These are phyloP conservation scores for Cryptosporidium felis DNA, from an alignment of 169 alveolate genomes.

Conservation along the genomic window DNA sequence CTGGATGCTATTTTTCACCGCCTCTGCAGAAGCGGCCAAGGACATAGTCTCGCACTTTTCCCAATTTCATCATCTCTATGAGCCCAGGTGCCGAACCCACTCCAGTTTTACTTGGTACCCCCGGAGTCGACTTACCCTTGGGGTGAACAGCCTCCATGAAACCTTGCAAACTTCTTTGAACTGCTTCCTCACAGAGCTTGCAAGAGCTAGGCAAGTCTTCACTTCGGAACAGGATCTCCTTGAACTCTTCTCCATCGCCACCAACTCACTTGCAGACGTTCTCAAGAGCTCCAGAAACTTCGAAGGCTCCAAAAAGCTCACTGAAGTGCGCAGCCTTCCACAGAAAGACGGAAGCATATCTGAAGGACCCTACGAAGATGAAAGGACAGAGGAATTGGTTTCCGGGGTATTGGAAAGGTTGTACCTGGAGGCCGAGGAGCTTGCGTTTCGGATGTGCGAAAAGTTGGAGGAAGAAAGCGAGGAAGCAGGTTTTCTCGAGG, in stretches of 20 bases:
- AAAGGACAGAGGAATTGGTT: background rate
- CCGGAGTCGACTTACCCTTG: background rate
- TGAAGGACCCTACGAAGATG: too few species aligned
- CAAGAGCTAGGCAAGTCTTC: background rate
- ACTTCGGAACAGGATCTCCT: slow-evolving; percentile 11
- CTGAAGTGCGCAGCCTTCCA: too few species aligned
- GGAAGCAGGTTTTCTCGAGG: background rate
- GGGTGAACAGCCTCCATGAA: background rate
- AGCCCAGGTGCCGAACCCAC: slow-evolving; percentile 9
- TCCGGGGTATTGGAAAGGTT: background rate
- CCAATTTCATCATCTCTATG: slow-evolving; percentile 1
- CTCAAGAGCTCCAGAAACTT: too few species aligned
- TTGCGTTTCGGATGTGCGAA: background rate
- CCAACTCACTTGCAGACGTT: slow-evolving; percentile 13
- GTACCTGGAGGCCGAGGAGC: slow-evolving; percentile 24
- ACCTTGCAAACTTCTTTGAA: background rate
- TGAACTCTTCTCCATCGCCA: slow-evolving; percentile 24
- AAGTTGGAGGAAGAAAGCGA: background rate
- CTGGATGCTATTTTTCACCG: slow-evolving; percentile 32
- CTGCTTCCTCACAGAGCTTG: background rate
- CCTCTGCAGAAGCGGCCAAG: slow-evolving; percentile 24
- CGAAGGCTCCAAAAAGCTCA: too few species aligned
- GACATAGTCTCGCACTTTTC: slow-evolving; percentile 7
- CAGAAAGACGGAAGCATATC: too few species aligned
- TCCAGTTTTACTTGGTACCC: slow-evolving; percentile 62